Evolutionary conservation across 306 rosid genomes (phyloP), one percentile per base, ranked within the genome.

Genomic region (Erythrophleum fordii): DNA sequence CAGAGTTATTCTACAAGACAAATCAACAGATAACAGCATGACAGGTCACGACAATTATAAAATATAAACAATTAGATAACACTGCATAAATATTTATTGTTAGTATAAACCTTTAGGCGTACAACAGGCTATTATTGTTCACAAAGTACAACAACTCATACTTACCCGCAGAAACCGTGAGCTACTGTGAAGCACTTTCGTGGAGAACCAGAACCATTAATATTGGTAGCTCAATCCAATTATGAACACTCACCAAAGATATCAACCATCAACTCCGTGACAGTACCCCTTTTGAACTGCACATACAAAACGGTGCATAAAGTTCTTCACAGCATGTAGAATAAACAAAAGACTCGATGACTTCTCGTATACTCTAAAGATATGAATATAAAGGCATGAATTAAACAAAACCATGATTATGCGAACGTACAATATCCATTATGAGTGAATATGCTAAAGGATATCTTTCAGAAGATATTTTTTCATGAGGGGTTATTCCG

Each of bases 201-300:
- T 26, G 41, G 45, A 80, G 64, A 67, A 67, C 48, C 25, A 83
- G 46, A 20, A 55, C 11, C n/a, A 3, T 18, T 20, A 20, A 26
- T 68, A 23, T 31, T 55, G 51, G 76, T 6, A 72, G 65, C 82
- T 60, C 46, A 56, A 67, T 67, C 85, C 64, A 77, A 37, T 46
- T 31, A 48, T 72, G 76, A 53, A 75, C 6, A n/a, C 7, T 45
- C 58, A 39, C 61, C 68, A 20, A 22, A 34, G 71, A 58, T 20
- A 42, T 89, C 84, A 95, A 39, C 89, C 20, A 34, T 89, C 85
- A 95, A 45, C 90, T 80, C 12, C 97, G 94, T 4, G 98, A 90
- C 23, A 95, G 86, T 70, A 95, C 94, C 39, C 98, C 99, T 87
- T 95, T 95, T 12, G 99, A 93, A 84, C 98, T 95, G 93, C 92